Conservation (phyloP, 257 asterid genomes). For the Handroanthus guayacan region DNA sequence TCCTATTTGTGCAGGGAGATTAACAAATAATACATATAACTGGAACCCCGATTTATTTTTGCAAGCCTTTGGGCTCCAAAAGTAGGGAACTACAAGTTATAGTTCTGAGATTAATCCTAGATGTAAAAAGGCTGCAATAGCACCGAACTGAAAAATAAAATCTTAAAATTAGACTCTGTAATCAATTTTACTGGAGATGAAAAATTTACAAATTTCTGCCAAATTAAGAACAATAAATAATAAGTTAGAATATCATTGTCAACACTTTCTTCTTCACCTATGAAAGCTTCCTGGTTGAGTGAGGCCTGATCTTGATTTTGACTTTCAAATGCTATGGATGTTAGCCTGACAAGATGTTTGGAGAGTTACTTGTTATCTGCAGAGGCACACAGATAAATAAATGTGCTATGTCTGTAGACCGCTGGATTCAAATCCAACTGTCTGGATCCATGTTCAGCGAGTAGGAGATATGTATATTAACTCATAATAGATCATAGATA, state of each 20-base stretch:
- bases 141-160: no score
- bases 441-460: not conserved
- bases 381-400: slow-evolving; percentile 7
- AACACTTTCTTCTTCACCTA: not conserved
- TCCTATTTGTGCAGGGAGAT: slow-evolving; percentile 9
- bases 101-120: slow-evolving; percentile 7
- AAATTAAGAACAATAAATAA: not conserved
- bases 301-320: not conserved
- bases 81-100: not conserved
- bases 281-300: slow-evolving; percentile 13
- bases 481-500: slow-evolving; percentile 3
- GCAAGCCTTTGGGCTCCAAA: not conserved
- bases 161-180: not conserved
- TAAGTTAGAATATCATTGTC: not conserved
- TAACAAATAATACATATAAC: not conserved
- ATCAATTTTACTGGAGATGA: not conserved
- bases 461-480: not conserved
- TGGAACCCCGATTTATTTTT: not conserved
- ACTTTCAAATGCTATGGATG: not conserved
- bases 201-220: not conserved
- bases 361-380: not conserved
- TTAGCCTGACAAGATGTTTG: not conserved
- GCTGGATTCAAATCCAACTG: not conserved
- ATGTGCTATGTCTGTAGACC: slow-evolving; percentile 3
- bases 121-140: not conserved